These are phyloP conservation scores for Alternaria burnsii DNA, from an alignment of 2,329 filamentous ascomycete species.

Conservation along the genomic window DNA sequence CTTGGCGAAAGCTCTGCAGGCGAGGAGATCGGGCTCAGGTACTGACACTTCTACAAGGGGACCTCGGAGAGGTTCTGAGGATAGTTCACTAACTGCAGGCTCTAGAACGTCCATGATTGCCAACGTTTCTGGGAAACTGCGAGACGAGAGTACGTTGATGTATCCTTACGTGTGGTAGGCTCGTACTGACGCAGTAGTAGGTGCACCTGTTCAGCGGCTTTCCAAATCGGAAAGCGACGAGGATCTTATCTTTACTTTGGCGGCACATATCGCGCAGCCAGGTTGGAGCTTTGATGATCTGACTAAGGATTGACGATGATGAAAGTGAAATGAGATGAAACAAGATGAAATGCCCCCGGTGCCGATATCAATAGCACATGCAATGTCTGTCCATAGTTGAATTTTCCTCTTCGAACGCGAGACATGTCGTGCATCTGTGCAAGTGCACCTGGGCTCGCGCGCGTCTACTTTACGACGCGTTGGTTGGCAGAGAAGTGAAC, in stretches of 20 bases:
- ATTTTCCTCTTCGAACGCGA: not conserved
- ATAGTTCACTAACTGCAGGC: not conserved
- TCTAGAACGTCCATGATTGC: slow-evolving; percentile 9
- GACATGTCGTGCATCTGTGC: not conserved
- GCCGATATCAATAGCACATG: not conserved
- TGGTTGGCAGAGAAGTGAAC: not conserved
- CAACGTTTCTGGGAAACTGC: not conserved
- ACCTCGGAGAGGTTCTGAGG: not conserved
- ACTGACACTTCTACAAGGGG: not conserved
- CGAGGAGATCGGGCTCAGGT: not conserved
- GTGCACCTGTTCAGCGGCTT: not conserved
- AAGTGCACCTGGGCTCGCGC: not conserved
- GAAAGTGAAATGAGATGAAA: not conserved
- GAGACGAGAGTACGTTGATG: not conserved
- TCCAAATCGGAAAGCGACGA: not conserved
- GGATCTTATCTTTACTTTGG: not conserved
- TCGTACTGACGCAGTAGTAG: not conserved
- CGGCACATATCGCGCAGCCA: slow-evolving; percentile 5
- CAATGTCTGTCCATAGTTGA: not conserved
- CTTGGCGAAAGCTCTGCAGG: not conserved
- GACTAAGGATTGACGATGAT: not conserved
- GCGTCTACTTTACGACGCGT: not conserved
- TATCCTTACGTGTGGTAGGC: not conserved
- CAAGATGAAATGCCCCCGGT: not conserved
- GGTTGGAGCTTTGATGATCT: not conserved